Evolutionary conservation across 352 stramenopile species (phyloP).

Genomic region (Pythium sp.): DNA sequence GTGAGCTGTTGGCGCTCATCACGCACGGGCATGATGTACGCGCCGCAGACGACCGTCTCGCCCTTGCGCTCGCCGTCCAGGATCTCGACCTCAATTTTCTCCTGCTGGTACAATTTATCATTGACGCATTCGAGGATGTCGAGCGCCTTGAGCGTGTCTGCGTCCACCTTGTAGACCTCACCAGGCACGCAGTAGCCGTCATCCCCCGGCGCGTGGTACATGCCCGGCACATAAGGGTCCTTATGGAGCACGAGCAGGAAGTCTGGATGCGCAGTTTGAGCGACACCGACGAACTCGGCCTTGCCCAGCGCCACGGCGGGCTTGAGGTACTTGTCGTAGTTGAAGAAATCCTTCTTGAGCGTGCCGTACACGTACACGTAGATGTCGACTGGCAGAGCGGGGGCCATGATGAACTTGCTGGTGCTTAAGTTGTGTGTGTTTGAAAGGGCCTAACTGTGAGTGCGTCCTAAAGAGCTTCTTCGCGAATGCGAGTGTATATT

Average conservation of each 20-base stretch:
- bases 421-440: neutral
- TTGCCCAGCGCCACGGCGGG: slow-evolving; percentile 48
- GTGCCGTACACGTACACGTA: slow-evolving; percentile 81
- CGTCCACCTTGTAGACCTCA: slow-evolving; percentile 65
- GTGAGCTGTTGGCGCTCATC: slow-evolving; percentile 48
- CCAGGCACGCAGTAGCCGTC: slow-evolving; percentile 47
- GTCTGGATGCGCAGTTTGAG: slow-evolving; percentile 28
- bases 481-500: neutral
- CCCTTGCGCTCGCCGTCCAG: slow-evolving; percentile 39
- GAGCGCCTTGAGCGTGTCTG: slow-evolving; percentile 47
- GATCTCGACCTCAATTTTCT: slow-evolving; percentile 56
- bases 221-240: slow-evolving; percentile 60
- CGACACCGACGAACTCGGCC: slow-evolving; percentile 43
- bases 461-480: neutral
- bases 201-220: slow-evolving; percentile 40
- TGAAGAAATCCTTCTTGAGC: slow-evolving; percentile 72
- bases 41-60: slow-evolving; percentile 38
- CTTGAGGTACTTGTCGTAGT: slow-evolving; percentile 65
- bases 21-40: slow-evolving; percentile 56
- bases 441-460: neutral
- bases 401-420: neutral
- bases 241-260: slow-evolving; percentile 69
- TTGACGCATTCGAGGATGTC: slow-evolving; percentile 78
- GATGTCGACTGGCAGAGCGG: slow-evolving; percentile 23
- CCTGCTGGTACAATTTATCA: slow-evolving; percentile 62